These are phyloP conservation scores for Amesomyces nigricolor DNA, from an alignment of 2,329 filamentous ascomycete species.

Conservation along the genomic window DNA sequence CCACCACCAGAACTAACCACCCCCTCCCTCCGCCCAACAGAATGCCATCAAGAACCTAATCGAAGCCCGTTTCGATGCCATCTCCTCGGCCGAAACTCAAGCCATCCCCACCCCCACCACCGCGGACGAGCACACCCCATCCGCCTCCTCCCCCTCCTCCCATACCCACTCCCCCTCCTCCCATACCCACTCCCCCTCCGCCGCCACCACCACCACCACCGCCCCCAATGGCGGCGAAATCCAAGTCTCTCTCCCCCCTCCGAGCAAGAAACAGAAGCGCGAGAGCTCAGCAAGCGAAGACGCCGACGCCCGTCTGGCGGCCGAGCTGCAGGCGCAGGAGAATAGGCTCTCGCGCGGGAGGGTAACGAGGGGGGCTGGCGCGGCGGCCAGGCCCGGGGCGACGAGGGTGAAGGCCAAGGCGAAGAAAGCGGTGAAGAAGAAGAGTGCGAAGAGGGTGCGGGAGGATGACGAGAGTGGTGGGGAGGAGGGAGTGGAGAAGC, in stretches of 20 bases:
- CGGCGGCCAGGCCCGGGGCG: conserved; percentile 25
- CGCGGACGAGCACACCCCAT: conserved; percentile 31
- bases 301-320: conserved; percentile 81
- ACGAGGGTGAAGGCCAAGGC: conserved; percentile 48
- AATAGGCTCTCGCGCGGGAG: conserved; percentile 63
- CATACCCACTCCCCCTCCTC: conserved; percentile 46
- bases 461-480: conserved; percentile 76
- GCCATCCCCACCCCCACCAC: conserved; percentile 41
- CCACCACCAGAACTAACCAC: background rate
- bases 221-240: conserved; percentile 39
- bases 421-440: conserved; percentile 63
- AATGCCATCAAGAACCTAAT: conserved; percentile 66
- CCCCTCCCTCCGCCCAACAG: conserved; percentile 35
- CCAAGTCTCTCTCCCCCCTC: conserved; percentile 43
- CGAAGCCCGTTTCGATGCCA: conserved; percentile 67
- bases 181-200: conserved; percentile 43
- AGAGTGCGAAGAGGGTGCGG: conserved; percentile 69
- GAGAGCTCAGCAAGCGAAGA: conserved; percentile 53
- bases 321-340: conserved; percentile 86
- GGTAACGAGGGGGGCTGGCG: conserved; percentile 70
- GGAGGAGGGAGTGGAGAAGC: conserved; percentile 54
- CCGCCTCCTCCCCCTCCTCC: conserved; percentile 43
- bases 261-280: conserved; percentile 63
- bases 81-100: conserved; percentile 47
- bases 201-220: conserved; percentile 39